These are phyloP conservation scores for Zymoseptoria tritici DNA, from an alignment of 2,329 filamentous ascomycete species.

Conservation along the genomic window DNA sequence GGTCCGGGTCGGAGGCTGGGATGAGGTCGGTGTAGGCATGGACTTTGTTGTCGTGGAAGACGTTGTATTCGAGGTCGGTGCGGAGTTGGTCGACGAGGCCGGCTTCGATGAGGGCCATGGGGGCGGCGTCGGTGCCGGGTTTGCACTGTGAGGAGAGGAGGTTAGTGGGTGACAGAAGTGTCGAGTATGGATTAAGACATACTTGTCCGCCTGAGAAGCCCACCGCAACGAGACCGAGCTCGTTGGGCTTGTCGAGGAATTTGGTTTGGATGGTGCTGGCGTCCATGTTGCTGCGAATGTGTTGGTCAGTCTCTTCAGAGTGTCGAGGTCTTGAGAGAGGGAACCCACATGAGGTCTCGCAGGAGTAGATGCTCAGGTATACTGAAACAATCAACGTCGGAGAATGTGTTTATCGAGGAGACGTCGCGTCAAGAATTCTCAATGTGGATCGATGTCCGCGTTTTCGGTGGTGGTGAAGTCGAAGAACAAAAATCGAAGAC, in stretches of 20 bases:
- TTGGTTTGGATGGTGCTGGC: conserved; percentile 56
- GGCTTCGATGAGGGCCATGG: conserved; percentile 77
- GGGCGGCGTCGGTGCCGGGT: conserved; percentile 82
- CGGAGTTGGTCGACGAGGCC: conserved; percentile 78
- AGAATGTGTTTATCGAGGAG: neutral
- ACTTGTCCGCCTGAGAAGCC: conserved; percentile 96
- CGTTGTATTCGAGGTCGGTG: conserved; percentile 79
- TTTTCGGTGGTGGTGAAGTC: neutral
- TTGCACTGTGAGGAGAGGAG: conserved; percentile 58
- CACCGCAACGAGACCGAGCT: conserved; percentile 87
- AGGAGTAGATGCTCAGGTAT: neutral
- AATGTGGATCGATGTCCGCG: neutral
- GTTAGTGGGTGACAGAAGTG: conserved; percentile 3
- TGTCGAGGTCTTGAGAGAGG: neutral
- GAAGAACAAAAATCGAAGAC: neutral
- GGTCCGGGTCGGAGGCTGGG: conserved; percentile 64
- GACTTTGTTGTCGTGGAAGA: conserved; percentile 75
- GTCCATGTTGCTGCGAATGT: conserved; percentile 23
- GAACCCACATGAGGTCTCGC: neutral
- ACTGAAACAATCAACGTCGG: neutral
- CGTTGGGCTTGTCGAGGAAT: conserved; percentile 70
- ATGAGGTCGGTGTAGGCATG: conserved; percentile 73
- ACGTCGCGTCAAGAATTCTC: neutral
- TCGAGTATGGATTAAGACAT: conserved; percentile 21
- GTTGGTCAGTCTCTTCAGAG: neutral